phyloP scores from a whole-genome alignment of 257 asterid species.

The Asclepias syriaca region DNA sequence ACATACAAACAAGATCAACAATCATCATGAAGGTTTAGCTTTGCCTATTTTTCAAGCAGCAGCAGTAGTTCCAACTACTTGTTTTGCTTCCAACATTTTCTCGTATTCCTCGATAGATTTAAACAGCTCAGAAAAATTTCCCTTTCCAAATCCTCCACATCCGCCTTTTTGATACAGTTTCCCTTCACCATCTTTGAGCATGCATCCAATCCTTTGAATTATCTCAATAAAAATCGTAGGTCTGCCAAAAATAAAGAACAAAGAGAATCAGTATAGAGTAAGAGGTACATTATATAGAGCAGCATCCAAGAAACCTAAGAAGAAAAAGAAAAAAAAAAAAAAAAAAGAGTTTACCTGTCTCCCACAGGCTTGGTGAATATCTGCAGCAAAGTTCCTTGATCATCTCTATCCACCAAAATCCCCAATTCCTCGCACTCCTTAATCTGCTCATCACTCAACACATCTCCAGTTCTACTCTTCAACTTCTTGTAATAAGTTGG shows the following conservation, averaged over 20 bases:
- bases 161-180: conserved; percentile 80
- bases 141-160: conserved; percentile 99
- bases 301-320: no score
- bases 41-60: background rate
- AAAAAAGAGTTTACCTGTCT: conserved; percentile 55
- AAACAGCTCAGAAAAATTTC: conserved; percentile 90
- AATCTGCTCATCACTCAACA: conserved; percentile 66
- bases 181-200: conserved; percentile 67
- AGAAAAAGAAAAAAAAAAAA: no score
- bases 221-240: conserved; percentile 92
- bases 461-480: conserved; percentile 70
- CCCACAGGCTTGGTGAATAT: conserved; percentile 96
- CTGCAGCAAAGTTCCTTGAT: conserved; percentile 95
- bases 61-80: conserved; percentile 26
- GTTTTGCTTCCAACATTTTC: conserved; percentile 80
- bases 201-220: conserved; percentile 91
- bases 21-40: no score
- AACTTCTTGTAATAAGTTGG: conserved; percentile 70
- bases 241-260: conserved; percentile 27
- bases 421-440: conserved; percentile 87
- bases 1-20: no score
- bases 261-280: background rate
- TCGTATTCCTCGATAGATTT: conserved; percentile 84
- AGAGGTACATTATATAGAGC: background rate
- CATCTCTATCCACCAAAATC: conserved; percentile 91